Evolutionary conservation across 345 rosid species (phyloP).

Genomic region (Salix caprea): DNA sequence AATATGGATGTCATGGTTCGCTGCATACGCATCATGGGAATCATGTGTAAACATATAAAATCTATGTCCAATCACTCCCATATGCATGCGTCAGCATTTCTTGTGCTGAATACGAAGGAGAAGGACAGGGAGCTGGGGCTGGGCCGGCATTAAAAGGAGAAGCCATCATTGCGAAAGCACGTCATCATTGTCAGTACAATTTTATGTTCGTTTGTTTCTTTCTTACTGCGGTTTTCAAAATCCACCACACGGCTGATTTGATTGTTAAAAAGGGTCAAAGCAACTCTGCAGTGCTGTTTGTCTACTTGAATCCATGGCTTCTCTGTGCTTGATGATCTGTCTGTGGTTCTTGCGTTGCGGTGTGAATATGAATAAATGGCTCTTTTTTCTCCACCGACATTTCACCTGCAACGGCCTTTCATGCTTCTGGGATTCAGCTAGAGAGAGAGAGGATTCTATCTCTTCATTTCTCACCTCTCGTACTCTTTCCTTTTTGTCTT

Average conservation of each 20-base stretch:
- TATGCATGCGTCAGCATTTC: neutral
- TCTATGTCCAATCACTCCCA: neutral
- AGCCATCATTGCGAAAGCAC: conserved; percentile 49
- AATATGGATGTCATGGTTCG: neutral
- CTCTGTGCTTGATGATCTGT: neutral
- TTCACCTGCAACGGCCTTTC: conserved; percentile 42
- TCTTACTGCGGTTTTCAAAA: conserved; percentile 13
- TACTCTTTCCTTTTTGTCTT: conserved; percentile 26
- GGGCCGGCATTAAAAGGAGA: conserved; percentile 29
- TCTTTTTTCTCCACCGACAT: conserved; percentile 22
- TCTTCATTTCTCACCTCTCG: conserved; percentile 14
- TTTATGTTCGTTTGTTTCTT: neutral
- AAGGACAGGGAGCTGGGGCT: neutral
- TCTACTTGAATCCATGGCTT: neutral
- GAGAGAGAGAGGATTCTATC: neutral
- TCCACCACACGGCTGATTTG: neutral
- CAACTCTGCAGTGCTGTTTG: neutral
- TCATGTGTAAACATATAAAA: neutral
- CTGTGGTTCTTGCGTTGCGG: conserved; percentile 9
- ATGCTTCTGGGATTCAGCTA: conserved; percentile 16
- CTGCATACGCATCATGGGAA: neutral
- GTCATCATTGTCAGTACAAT: conserved; percentile 43
- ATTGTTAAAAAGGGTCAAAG: neutral
- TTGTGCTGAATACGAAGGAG: conserved; percentile 6
- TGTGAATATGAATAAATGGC: conserved; percentile 27